Base-by-base conservation (phyloP, 1,284 basidiomycete species). In the Ustilago lituana region DNA sequence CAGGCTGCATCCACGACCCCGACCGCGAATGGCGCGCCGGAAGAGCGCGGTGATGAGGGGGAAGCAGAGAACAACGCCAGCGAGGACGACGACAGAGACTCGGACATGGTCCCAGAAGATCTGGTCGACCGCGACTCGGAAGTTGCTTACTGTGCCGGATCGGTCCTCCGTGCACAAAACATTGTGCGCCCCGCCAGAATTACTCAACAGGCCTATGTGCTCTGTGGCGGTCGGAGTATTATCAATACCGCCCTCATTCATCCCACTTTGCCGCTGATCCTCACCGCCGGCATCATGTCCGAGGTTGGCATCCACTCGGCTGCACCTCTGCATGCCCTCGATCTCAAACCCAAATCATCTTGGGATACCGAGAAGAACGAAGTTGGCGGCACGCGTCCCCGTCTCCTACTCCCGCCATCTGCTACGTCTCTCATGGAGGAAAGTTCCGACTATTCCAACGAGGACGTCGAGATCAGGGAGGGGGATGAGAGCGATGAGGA, bases 201-300 rank as follows among this genome's bases (percentile, higher is more conserved):
- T 19, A 29, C 41, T 0, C 29, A 44, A 19, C 51, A 50, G 14
- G 39, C 39, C 4, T 46, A 53, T 26, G 56, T 58, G n/a, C 63
- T 67, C 6, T 54, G 56, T 24, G 63, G 63, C 14, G 46, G 53
- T 2, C 57, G 53, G 4, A 57, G 54, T 40, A 67, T 67, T 47
- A 40, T 62, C 50, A 67, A 67, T 20, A 51, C 58, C 15, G 58
- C 59, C 9, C 52, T 61, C n/a, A 61, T 60, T 37, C 63, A 67
- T 19, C 63, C 63, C 6, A 61, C 55, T 32, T 19, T 67, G 33
- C 63, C 63, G 3, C 33, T 50, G 17, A 47, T 67, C 20, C 37
- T 54, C n/a, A 67, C 63, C 9, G 35, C 57, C 22, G 63, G 63
- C 26, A 62, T 67, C 50, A 40, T 24, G 0, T 29, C 49, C 4